Evolutionary conservation across 2,329 filamentous ascomycete species (phyloP).

Genomic region (Samsoniella hepiali): DNA sequence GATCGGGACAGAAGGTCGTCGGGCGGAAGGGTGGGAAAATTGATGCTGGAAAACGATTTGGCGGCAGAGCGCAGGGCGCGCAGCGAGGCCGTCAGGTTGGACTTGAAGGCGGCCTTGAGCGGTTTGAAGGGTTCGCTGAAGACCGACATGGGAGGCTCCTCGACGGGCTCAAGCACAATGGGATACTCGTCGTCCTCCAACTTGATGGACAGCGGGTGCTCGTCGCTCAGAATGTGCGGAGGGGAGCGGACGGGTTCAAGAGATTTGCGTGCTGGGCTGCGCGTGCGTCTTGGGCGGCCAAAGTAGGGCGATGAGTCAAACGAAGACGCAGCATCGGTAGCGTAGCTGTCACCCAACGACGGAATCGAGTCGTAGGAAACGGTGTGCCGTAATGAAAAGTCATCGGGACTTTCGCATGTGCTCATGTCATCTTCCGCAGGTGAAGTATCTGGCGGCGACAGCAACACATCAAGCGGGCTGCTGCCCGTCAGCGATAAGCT

Average conservation of each 20-base stretch:
- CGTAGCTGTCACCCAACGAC: constrained; percentile 54
- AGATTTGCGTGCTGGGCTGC: constrained; percentile 44
- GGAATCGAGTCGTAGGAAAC: constrained; percentile 60
- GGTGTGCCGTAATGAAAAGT: constrained; percentile 51
- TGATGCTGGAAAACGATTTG: constrained; percentile 60
- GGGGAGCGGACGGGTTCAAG: constrained; percentile 56
- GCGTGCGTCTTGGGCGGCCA: constrained; percentile 27
- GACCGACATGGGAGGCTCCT: constrained; percentile 24
- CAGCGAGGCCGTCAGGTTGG: constrained; percentile 65
- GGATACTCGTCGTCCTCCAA: constrained; percentile 45
- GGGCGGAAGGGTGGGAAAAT: constrained; percentile 60
- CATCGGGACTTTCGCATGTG: constrained; percentile 50
- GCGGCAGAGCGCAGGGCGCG: constrained; percentile 62
- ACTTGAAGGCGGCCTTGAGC: constrained; percentile 60
- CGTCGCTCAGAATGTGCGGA: constrained; percentile 43
- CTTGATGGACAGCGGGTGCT: constrained; percentile 47
- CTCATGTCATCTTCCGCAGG: constrained; percentile 47
- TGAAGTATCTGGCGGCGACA: constrained; percentile 58
- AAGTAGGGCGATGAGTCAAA: constrained; percentile 47
- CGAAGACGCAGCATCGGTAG: constrained; percentile 48
- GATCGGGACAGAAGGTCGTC: constrained; percentile 66
- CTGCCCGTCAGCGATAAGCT: constrained; percentile 51
- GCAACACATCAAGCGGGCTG: constrained; percentile 56
- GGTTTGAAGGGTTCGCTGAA: constrained; percentile 44
- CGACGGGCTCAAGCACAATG: constrained; percentile 40